Base-by-base conservation (phyloP, 2,329 filamentous ascomycete genomes). In the Aspergillus sp. region DNA sequence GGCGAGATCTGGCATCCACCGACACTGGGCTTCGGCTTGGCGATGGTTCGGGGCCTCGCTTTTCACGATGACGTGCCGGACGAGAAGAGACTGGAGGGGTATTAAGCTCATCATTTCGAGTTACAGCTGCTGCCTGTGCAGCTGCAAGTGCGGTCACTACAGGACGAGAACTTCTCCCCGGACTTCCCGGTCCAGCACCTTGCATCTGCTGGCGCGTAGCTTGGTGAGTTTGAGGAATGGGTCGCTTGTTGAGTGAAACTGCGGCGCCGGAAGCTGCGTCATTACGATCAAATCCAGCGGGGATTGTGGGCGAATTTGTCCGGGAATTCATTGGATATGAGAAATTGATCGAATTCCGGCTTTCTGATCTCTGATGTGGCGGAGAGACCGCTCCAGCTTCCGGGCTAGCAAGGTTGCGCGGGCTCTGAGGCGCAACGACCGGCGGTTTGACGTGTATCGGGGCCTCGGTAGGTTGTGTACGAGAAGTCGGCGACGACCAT, bases 281-380 rank as follows among this genome's bases (percentile, higher is more conserved):
- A 56, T 45, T 56, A 13, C 55, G 59, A 57, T 66, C 64, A 20
- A 52, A 47, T 43, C 66, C 65, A 12, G 49, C 17, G 2, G 61
- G 48, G 2, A 62, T 53, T 15, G 66, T 66, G 5, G 77, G 77
- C 15, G 78, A 79, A 39, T 69, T 76, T 4, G 77, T 71, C 20
- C 76, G 71, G 13, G 72, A 67, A 53, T 69, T 71, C 62, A 74
- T 74, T 3, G 77, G 77, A 49, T 79, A 78, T 1, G 79, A 81
- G 57, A 81, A 81, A 64, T 81, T 81, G 58, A 80, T 69, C 4
- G 78, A 80, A 32, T 71, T 74, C 44, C 76, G 68, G 60, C 75
- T 81, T 43, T 63, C 65, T 5, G 72, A 64, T 36, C 76, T 70
- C 54, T 78, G 76, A 24, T 72, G 51, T 47, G 76, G 75, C 1